Conservation (phyloP, 352 stramenopile genomes). For the Globisporangium mamillatum region DNA sequence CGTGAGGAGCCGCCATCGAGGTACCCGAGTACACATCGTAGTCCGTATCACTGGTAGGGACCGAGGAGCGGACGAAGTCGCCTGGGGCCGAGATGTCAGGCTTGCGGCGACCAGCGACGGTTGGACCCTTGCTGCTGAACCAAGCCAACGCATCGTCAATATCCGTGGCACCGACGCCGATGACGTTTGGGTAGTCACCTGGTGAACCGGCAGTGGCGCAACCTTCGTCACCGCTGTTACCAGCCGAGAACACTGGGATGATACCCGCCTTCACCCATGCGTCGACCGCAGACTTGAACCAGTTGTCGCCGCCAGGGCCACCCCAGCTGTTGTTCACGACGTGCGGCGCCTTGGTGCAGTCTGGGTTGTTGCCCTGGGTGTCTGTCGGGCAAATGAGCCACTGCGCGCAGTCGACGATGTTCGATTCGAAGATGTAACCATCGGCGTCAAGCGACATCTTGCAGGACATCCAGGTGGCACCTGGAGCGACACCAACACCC, state of each 20-base stretch:
- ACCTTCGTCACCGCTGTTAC: slow-evolving; percentile 15
- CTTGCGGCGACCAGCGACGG: slow-evolving; percentile 18
- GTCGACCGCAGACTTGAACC: slow-evolving; percentile 16
- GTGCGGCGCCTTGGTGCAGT: slow-evolving; percentile 23
- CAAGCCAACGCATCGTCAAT: slow-evolving; percentile 12
- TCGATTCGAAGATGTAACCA: slow-evolving; percentile 5
- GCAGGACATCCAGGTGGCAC: slow-evolving; percentile 23
- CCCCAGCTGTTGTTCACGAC: slow-evolving; percentile 31
- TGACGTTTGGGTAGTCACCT: slow-evolving; percentile 28
- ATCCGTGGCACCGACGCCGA: slow-evolving; percentile 25
- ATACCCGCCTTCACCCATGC: slow-evolving; percentile 27
- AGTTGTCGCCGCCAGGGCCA: slow-evolving; percentile 10
- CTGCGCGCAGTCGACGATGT: slow-evolving; percentile 24
- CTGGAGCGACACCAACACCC: slow-evolving; percentile 13
- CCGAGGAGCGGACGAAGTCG: slow-evolving; percentile 13
- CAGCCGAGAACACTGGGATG: slow-evolving; percentile 22
- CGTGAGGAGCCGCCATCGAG: slow-evolving; percentile 29
- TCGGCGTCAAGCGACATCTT: background rate
- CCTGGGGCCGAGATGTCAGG: slow-evolving; percentile 30
- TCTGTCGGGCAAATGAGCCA: slow-evolving; percentile 29
- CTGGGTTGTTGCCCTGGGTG: slow-evolving; percentile 14
- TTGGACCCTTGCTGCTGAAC: slow-evolving; percentile 23
- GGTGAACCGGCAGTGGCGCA: slow-evolving; percentile 21
- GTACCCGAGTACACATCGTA: slow-evolving; percentile 9
- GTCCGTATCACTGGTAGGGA: background rate